Evolutionary conservation across 2,329 filamentous ascomycete genomes (phyloP), one percentile per base, ranked within the genome.

Genomic region (Microsporum ferrugineum): DNA sequence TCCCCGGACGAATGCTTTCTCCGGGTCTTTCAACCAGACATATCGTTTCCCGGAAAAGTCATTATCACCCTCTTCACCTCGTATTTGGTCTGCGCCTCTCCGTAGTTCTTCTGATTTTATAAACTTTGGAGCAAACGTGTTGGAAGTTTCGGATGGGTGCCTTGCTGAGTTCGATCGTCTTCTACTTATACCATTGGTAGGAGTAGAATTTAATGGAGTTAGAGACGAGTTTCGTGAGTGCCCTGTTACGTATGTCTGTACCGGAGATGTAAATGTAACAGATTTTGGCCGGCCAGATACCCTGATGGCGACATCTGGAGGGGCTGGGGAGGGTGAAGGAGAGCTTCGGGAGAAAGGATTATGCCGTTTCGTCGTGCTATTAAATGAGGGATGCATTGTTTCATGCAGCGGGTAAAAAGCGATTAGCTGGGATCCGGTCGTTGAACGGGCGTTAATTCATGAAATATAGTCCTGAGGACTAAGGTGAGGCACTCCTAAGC

Each of bases 1-100:
- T 2, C 92, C 95, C 67, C 91, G 89, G 60, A 97, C 85, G 72
- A 99, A 99, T 1, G 94, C 94, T 60, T 82, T 82, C 69, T 91
- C 83, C 1, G 89, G 81, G 75, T 99, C 91, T 74, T 88, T 89
- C 71, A 99, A 80, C 95, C 94, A 99, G 65, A 99, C 91, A 79
- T 97, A 99, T 78, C 94, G 85, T 78, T 95, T 97, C 61, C 94
- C 95, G 0, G 94, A 99, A 74, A 99, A 97, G 79, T 99, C 94
- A 73, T 96, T 97, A 71, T 96, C 92, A 65, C 94, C 94, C 75
- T 99, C 95, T 63, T 96, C 91, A 17, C 89, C 88, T 23, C 80
- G 78, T 34, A 85, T 79, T 63, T 77, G 74, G 63, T 83, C 81
- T 34, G 78, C 77, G 1, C 77, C 77, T 58, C 79, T 79, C 66